Evolutionary conservation across 345 rosid genomes (phyloP).

Genomic region (Stellera chamaejasme): DNA sequence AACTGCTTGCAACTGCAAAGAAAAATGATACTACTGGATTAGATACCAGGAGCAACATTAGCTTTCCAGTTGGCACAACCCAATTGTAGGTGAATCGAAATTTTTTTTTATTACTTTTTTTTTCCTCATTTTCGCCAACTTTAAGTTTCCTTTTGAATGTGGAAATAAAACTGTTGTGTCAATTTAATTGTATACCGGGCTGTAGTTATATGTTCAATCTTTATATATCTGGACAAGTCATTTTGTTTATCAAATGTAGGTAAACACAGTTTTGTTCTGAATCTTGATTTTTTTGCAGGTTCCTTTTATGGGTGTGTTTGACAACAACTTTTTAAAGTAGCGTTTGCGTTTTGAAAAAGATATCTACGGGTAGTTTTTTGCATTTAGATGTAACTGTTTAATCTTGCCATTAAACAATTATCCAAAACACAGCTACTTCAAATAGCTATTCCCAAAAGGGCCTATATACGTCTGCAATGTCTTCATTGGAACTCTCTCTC

Average conservation of each 20-base stretch:
- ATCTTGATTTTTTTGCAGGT: conserved; percentile 6
- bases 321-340: no score
- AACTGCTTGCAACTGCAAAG: conserved; percentile 80
- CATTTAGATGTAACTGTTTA: no score
- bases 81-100: conserved; percentile 29
- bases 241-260: neutral
- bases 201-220: neutral
- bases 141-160: neutral
- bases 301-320: neutral
- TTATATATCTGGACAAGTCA: neutral
- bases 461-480: no score
- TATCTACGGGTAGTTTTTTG: no score
- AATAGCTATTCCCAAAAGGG: no score
- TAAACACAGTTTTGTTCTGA: conserved; percentile 1
- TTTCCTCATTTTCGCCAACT: conserved; percentile 2
- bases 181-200: neutral
- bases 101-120: neutral
- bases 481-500: no score
- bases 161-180: neutral
- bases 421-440: no score
- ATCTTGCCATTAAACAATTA: no score
- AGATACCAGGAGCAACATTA: conserved; percentile 32
- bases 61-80: conserved; percentile 25
- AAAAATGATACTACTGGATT: conserved; percentile 56
- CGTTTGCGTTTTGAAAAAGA: no score